Conservation (phyloP, 1,139 yeast genomes). For the Suhomyces terraborum region DNA sequence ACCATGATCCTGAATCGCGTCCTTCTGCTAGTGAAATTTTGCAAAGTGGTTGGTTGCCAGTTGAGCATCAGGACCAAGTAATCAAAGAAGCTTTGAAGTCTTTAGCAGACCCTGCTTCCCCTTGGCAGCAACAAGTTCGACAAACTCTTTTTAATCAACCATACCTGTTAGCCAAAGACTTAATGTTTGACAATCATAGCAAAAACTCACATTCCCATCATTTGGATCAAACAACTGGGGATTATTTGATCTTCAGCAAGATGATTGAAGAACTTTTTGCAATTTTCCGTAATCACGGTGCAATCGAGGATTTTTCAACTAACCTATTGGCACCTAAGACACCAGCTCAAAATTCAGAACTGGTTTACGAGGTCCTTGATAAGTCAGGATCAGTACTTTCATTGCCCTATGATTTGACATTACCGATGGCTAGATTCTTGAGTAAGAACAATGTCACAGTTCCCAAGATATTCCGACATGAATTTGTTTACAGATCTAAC, state of each 20-base stretch:
- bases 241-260: slow-evolving; percentile 47
- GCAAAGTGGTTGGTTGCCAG: slow-evolving; percentile 81
- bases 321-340: slow-evolving; percentile 74
- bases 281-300: slow-evolving; percentile 82
- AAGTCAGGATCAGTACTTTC: slow-evolving; percentile 84
- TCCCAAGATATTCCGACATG: slow-evolving; percentile 71
- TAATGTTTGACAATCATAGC: slow-evolving; percentile 63
- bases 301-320: slow-evolving; percentile 64
- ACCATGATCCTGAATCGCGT: slow-evolving; percentile 73
- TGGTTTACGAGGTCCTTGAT: slow-evolving; percentile 79
- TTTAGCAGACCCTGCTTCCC: slow-evolving; percentile 84
- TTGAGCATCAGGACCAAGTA: slow-evolving; percentile 85
- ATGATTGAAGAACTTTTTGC: slow-evolving; percentile 57
- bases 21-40: slow-evolving; percentile 79
- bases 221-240: slow-evolving; percentile 29
- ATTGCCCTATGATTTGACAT: slow-evolving; percentile 81
- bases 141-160: slow-evolving; percentile 83
- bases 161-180: slow-evolving; percentile 76
- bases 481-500: slow-evolving; percentile 76
- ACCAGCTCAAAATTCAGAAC: slow-evolving; percentile 62
- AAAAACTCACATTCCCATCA: slow-evolving; percentile 27
- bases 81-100: slow-evolving; percentile 86
- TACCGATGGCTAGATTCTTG: slow-evolving; percentile 83
- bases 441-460: slow-evolving; percentile 61
- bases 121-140: slow-evolving; percentile 92